A percentile compares a stretch with the other conserved stretches of the same genome.
phyloP scores from a whole-genome alignment of 495 filamentous ascomycete genomes.

The Hypomontagnella submonticulosa region DNA sequence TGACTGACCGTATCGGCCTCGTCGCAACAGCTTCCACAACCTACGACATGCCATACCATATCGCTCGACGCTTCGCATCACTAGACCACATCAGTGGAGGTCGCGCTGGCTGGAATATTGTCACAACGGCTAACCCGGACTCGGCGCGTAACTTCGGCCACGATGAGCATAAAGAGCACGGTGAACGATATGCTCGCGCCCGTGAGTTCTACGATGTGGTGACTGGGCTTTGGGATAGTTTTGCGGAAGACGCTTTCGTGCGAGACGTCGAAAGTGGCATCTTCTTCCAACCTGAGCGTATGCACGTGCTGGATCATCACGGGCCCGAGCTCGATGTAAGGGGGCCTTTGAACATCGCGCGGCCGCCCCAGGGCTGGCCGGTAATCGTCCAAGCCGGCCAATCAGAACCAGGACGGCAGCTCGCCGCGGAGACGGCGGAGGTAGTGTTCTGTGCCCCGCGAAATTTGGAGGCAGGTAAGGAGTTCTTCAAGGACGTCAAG shows the following conservation, averaged over 20 bases:
- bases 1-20: slow-evolving; percentile 62
- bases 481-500: slow-evolving; percentile 65
- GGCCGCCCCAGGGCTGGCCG: slow-evolving; percentile 66
- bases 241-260: slow-evolving; percentile 65
- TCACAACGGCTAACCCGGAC: slow-evolving; percentile 67
- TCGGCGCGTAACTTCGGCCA: slow-evolving; percentile 66
- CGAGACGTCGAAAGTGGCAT: slow-evolving; percentile 60
- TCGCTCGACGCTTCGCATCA: slow-evolving; percentile 68
- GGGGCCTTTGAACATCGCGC: slow-evolving; percentile 65
- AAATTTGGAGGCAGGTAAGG: slow-evolving; percentile 58
- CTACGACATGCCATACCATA: slow-evolving; percentile 65
- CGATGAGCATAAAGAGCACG: slow-evolving; percentile 65
- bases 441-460: slow-evolving; percentile 60
- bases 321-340: slow-evolving; percentile 58
- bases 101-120: slow-evolving; percentile 72
- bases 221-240: slow-evolving; percentile 66
- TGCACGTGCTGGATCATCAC: slow-evolving; percentile 63
- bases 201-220: slow-evolving; percentile 70
- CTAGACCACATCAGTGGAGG: slow-evolving; percentile 70
- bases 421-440: slow-evolving; percentile 66
- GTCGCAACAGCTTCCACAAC: slow-evolving; percentile 66
- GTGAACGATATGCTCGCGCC: slow-evolving; percentile 67
- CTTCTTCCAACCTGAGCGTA: slow-evolving; percentile 59
- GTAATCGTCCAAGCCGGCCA: slow-evolving; percentile 67
- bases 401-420: slow-evolving; percentile 63